Base-by-base conservation (phyloP, 768 basidiomycete species). In the Xerocomellus amylosporus region DNA sequence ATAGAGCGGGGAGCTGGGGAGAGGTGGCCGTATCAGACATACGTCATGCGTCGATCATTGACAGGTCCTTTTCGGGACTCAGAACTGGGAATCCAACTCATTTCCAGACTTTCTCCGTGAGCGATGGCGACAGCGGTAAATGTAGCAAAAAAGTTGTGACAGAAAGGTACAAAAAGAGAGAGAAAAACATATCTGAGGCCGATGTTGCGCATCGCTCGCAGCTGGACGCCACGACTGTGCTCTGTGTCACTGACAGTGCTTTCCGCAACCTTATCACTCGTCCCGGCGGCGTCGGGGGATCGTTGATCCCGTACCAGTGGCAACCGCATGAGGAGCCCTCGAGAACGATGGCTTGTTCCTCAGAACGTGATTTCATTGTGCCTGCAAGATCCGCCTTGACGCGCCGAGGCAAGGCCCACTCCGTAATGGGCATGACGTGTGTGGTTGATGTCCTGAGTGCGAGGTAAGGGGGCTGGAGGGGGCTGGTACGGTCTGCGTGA, bases 41-140 rank as follows among this genome's bases (percentile, higher is more conserved):
- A 66, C 65, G 65, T 66, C 65, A 66, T 59, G 43, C 57, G 65
- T 68, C 65, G 65, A 66, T 66, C 65, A 59, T 36, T 14, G 26
- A 19, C 7, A 4, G 14, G 39, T 34, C 64, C 66, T 56, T 65
- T 64, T 68, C 58, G 31, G 65, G 60, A 62, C 34, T n/a, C 44
- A 7, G 19, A 47, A 30, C 41, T 44, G 38, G 47, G 51, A 47
- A 46, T 34, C 22, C 33, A 34, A 19, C 33, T 39, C 46, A 34
- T 42, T 43, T 53, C 39, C 45, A 51, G 42, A 6, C 20, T 8
- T 33, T 34, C 19, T 45, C 19, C 30, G 36, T 38, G 28, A 26
- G 45, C 36, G 40, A 46, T 22, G 47, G 47, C 20, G 47, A 40
- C 43, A 54, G 47, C 47, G 47, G 38, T 26, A 17, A 24, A 8